Evolutionary conservation across 176 grass and related monocot species (phyloP).

Genomic region (barley (Hordeum vulgare)): MorexV3_pseudomolecules_assembly NC_058524.1:615355932-615356431

Average conservation of each 20-base stretch:
- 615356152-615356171: slow-evolving; percentile 49
- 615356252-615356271: not conserved
- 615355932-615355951: slow-evolving; percentile 97
- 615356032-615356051: slow-evolving; percentile 84
- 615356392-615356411: slow-evolving; percentile 80
- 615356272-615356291: not conserved
- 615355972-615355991: slow-evolving; percentile 69
- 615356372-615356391: slow-evolving; percentile 75
- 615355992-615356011: slow-evolving; percentile 99
- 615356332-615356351: slow-evolving; percentile 52
- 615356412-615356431: slow-evolving; percentile 82
- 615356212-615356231: not conserved
- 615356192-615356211: not conserved
- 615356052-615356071: slow-evolving; percentile 96
- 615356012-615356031: slow-evolving; percentile 90
- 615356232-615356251: not conserved
- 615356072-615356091: slow-evolving; percentile 77
- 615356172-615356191: not conserved
- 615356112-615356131: slow-evolving; percentile 84
- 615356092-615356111: slow-evolving; percentile 93
- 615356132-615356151: slow-evolving; percentile 97
- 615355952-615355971: slow-evolving; percentile 73
- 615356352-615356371: slow-evolving; percentile 92
- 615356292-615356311: not conserved
- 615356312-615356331: not conserved